A percentile compares a stretch with the other conserved stretches of the same genome.
Conservation (phyloP, 208 protist genomes). For the Porcisia hertigi region DNA sequence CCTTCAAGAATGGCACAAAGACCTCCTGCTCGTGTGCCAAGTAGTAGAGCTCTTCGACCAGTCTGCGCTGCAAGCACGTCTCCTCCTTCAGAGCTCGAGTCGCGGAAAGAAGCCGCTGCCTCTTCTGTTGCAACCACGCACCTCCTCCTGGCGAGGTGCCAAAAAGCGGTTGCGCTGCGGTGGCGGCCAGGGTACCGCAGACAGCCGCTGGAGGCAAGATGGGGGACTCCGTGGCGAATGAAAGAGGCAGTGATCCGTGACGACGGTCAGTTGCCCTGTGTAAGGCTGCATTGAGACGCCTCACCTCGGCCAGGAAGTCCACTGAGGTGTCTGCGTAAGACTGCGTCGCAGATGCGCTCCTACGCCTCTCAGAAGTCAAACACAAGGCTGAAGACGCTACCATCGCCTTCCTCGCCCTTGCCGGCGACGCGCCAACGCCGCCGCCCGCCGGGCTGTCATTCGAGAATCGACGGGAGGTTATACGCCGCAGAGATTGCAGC, state of each 20-base stretch:
- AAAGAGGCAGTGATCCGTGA: background rate
- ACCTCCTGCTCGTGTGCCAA: slow-evolving; percentile 36
- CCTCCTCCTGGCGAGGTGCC: background rate
- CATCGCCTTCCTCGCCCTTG: background rate
- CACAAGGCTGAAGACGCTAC: background rate
- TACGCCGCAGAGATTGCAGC: slow-evolving; percentile 26
- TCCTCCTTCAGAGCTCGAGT: slow-evolving; percentile 53
- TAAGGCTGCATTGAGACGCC: slow-evolving; percentile 2
- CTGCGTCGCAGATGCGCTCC: background rate
- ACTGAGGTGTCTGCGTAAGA: slow-evolving; percentile 3
- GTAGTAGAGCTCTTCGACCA: slow-evolving; percentile 40
- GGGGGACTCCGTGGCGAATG: background rate
- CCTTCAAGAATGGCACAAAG: slow-evolving; percentile 56
- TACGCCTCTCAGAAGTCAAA: background rate
- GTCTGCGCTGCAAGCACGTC: slow-evolving; percentile 28
- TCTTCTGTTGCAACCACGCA: slow-evolving; percentile 10
- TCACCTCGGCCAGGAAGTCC: slow-evolving; percentile 13
- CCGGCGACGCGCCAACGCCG: background rate
- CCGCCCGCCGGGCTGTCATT: background rate
- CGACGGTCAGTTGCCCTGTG: background rate
- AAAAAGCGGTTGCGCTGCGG: background rate
- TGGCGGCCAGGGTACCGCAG: background rate
- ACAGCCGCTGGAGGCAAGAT: background rate
- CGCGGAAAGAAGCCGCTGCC: slow-evolving; percentile 39
- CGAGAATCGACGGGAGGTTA: background rate